Evolutionary conservation across 2,329 filamentous ascomycete genomes (phyloP).

Genomic region (Talaromyces sp.): DNA sequence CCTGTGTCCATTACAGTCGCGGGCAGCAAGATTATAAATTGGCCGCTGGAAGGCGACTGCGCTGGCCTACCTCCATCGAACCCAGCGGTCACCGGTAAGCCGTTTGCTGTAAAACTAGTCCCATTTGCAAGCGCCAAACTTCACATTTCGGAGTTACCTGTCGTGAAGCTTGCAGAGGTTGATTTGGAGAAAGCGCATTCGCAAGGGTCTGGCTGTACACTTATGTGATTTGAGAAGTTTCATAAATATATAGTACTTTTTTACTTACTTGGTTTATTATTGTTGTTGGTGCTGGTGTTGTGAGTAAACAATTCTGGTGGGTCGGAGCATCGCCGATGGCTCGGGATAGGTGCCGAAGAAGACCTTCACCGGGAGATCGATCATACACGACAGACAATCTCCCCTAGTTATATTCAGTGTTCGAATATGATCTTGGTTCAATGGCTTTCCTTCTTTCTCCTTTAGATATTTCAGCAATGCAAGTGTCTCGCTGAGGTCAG

Average conservation of each 20-base stretch:
- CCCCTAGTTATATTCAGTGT: conserved; percentile 23
- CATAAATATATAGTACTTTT: no score
- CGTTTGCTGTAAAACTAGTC: conserved; percentile 8
- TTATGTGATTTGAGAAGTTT: background rate
- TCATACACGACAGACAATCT: no score
- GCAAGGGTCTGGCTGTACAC: background rate
- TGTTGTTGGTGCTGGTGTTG: no score
- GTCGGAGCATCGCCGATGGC: background rate
- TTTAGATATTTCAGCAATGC: conserved; percentile 24
- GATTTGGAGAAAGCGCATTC: background rate
- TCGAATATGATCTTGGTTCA: conserved; percentile 22
- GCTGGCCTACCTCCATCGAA: conserved; percentile 7
- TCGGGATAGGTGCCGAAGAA: no score
- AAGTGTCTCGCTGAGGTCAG: conserved; percentile 24
- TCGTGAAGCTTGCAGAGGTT: conserved; percentile 4
- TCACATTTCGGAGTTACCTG: conserved; percentile 10
- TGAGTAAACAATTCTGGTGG: background rate
- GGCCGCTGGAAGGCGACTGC: conserved; percentile 9
- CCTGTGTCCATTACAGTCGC: conserved; percentile 8
- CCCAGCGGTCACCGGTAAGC: conserved; percentile 5
- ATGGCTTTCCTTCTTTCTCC: conserved; percentile 15
- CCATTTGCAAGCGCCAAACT: conserved; percentile 11
- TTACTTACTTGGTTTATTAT: no score
- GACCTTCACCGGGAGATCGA: no score
- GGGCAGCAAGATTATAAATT: conserved; percentile 9